Base-by-base conservation (phyloP, 768 basidiomycete genomes). In the Trametes elegans region DNA sequence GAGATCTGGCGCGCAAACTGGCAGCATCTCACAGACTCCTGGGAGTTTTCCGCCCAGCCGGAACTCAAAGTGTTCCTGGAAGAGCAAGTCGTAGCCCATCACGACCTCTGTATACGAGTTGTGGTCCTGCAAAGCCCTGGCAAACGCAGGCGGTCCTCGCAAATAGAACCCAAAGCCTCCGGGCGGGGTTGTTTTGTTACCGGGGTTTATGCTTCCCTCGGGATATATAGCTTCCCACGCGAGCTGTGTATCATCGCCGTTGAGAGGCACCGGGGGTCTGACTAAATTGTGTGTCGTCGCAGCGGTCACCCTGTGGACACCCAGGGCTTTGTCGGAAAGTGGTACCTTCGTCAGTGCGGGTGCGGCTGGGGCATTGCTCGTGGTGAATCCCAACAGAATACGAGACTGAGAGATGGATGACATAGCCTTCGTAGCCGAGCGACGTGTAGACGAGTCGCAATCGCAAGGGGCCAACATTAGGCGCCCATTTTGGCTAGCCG, bases 1-100 rank as follows among this genome's bases (percentile, higher is more conserved):
- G 16, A n/a, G 36, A 5, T 14, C 8, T 3, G 18, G 3, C 5
- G 19, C 18, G 3, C 11, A 28, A 9, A 24, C 31, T 42, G 53
- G 38, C 7, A 42, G 62, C n/a, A 60, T 53, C 86, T 62, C 58
- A 83, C 84, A 87, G 14, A 86, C 68, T 10, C 88, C 88, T 28
- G 88, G 87, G 14, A 90, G 72, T 64, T 91, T 91, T 1, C 88
- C 88, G 26, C 88, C 88, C 62, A 83, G 84, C n/a, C 72, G 75
- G 78, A 82, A 90, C 32, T 81, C 77, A 78, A 84, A 90, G 1
- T 74, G 83, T 0, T 72, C 64, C 53, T 83, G 69, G 43, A 90
- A 78, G 78, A 83, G 82, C 66, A 88, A 76, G 2, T 82, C 78
- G 64, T 90, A 91, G 55, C 82, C 78, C 63, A 87, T 73, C 0